These are phyloP conservation scores for Neckera pumila DNA, from an alignment of 225 moss, liverwort and hornwort species.

Conservation along the genomic window DNA sequence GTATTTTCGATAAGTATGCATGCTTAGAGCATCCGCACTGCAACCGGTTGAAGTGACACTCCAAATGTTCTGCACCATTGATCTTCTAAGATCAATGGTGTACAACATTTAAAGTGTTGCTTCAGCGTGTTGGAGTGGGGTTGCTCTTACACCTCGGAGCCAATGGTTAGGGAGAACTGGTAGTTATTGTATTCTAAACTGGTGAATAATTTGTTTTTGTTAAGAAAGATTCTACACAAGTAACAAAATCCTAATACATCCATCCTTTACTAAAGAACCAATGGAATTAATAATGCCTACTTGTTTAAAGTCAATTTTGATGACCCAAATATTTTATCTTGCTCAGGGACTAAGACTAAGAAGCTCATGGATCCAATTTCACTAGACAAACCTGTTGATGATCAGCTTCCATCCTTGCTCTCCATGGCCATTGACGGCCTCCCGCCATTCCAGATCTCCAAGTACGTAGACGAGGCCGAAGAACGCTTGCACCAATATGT, in stretches of 20 bases:
- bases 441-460: not conserved
- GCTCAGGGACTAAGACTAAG: not conserved
- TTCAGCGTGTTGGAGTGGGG: too few species aligned
- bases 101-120: too few species aligned
- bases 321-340: not conserved
- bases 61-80: too few species aligned
- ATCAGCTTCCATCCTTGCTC: not conserved
- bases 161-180: too few species aligned
- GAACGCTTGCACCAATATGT: not conserved
- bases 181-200: too few species aligned
- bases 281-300: not conserved
- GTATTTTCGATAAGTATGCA: too few species aligned
- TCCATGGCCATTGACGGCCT: not conserved
- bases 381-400: not conserved
- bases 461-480: not conserved
- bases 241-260: not conserved
- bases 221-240: not conserved
- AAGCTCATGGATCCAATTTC: not conserved
- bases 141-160: too few species aligned
- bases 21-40: too few species aligned
- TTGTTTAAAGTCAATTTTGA: not conserved
- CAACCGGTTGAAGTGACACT: too few species aligned
- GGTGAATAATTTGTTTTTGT: too few species aligned
- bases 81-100: too few species aligned
- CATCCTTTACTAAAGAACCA: not conserved